Percentiles rank a stretch among this genome's conserved stretches.
phyloP scores from a whole-genome alignment of 768 basidiomycete genomes.

The Mycena floridula region DNA sequence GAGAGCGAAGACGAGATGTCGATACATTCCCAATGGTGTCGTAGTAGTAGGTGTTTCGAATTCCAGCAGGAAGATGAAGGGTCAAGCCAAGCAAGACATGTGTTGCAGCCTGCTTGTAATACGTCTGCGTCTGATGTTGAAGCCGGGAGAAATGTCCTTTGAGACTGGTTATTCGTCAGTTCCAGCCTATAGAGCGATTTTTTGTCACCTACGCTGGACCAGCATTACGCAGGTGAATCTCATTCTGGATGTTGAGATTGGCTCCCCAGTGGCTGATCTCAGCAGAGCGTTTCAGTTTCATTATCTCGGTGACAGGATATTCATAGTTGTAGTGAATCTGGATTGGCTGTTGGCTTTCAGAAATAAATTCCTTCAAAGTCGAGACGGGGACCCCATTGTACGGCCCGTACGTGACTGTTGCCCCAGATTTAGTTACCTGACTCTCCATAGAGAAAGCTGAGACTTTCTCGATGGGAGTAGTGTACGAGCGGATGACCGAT shows the following conservation, averaged over 20 bases:
- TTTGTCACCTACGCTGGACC: conserved; percentile 71
- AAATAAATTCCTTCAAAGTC: conserved; percentile 46
- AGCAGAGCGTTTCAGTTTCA: conserved; percentile 63
- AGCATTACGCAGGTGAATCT: conserved; percentile 78
- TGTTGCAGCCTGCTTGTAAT: conserved; percentile 57
- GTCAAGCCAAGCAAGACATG: conserved; percentile 69
- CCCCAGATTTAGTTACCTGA: conserved; percentile 65
- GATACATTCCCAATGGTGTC: conserved; percentile 96
- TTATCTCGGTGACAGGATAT: conserved; percentile 75
- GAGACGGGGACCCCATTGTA: conserved; percentile 72
- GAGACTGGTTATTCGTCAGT: conserved; percentile 42
- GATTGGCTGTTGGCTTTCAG: conserved; percentile 57
- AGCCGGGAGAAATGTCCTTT: conserved; percentile 96
- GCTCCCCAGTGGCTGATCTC: conserved; percentile 98
- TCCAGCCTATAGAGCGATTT: conserved; percentile 4
- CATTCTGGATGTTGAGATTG: conserved; percentile 90
- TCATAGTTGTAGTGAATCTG: conserved; percentile 77
- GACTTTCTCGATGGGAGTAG: conserved; percentile 50
- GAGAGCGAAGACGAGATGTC: conserved; percentile 75
- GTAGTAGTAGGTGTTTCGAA: conserved; percentile 81
- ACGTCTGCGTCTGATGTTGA: conserved; percentile 73
- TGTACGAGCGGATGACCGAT: conserved; percentile 67
- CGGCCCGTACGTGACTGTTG: conserved; percentile 85
- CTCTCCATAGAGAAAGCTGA: conserved; percentile 56
- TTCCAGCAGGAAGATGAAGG: conserved; percentile 79